Conservation (phyloP, 2,329 filamentous ascomycete genomes). For the Septoria linicola region DNA sequence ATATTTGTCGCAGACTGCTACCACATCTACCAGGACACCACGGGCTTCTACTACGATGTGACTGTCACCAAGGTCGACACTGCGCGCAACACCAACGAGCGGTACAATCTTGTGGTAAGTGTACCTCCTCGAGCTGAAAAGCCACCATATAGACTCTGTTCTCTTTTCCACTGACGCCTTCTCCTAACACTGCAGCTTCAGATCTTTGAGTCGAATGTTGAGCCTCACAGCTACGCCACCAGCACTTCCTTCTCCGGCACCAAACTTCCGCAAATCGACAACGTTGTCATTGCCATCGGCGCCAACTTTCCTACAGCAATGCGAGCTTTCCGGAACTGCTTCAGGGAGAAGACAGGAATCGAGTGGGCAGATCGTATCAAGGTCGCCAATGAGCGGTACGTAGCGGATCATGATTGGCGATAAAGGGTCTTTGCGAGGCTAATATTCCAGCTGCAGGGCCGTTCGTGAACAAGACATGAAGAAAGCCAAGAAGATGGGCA, state of each 20-base stretch:
- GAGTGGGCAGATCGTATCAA: constrained; percentile 44
- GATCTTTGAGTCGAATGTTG: constrained; percentile 66
- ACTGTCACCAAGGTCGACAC: constrained; percentile 56
- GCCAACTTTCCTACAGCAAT: constrained; percentile 39
- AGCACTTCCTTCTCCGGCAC: constrained; percentile 41
- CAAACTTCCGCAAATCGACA: constrained; percentile 19
- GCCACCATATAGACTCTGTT: neutral
- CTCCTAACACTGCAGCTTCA: constrained; percentile 40
- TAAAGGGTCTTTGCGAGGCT: too few relatives aligned
- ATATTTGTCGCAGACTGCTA: constrained; percentile 52
- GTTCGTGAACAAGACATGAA: neutral
- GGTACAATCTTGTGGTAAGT: constrained; percentile 58
- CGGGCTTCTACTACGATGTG: constrained; percentile 64
- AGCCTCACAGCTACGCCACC: constrained; percentile 61
- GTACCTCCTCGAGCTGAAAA: neutral
- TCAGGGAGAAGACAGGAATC: constrained; percentile 42
- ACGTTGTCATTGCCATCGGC: constrained; percentile 36
- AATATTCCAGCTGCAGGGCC: neutral
- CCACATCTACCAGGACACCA: constrained; percentile 63
- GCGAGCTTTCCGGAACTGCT: constrained; percentile 41
- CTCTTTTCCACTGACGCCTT: constrained; percentile 15
- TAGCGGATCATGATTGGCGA: too few relatives aligned
- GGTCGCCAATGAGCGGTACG: constrained; percentile 23
- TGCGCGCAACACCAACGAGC: constrained; percentile 54
- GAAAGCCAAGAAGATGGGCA: constrained; percentile 3